These are phyloP conservation scores for Lentinula boryana DNA, from an alignment of 768 basidiomycete genomes.

Conservation along the genomic window DNA sequence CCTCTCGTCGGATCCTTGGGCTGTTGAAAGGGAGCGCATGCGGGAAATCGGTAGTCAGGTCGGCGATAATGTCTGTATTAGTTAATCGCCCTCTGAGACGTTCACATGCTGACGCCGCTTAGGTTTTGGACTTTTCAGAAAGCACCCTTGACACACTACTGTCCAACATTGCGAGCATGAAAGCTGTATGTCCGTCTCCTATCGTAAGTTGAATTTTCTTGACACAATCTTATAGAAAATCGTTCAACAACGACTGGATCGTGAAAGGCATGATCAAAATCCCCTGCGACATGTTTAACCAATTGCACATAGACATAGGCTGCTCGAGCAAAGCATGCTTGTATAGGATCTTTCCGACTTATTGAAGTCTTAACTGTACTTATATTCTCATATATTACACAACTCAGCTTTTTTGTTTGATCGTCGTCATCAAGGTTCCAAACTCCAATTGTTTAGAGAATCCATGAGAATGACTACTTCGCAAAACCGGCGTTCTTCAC, in stretches of 20 bases:
- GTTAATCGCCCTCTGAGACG: background rate
- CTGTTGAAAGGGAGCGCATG: background rate
- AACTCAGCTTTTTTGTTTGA: no score
- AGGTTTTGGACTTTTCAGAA: slow-evolving; percentile 1
- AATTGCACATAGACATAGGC: no score
- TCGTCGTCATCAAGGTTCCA: no score
- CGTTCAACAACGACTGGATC: background rate
- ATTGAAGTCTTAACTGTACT: no score
- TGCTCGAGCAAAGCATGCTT: no score
- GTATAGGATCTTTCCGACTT: no score
- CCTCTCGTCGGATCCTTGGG: background rate
- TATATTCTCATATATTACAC: no score
- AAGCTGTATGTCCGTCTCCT: background rate
- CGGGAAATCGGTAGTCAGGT: background rate
- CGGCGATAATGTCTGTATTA: background rate
- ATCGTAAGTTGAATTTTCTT: background rate
- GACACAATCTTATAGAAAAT: background rate
- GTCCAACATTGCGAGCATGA: background rate
- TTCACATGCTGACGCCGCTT: no score
- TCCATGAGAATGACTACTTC: no score
- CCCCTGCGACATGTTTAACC: background rate
- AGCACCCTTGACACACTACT: slow-evolving; percentile 1
- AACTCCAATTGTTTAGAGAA: no score
- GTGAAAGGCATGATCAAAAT: background rate
- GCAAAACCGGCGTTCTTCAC: no score